Evolutionary conservation across 805 yeast species (phyloP), one percentile per base, ranked within the genome.

Genomic region (Peterozyma xylosa): DNA sequence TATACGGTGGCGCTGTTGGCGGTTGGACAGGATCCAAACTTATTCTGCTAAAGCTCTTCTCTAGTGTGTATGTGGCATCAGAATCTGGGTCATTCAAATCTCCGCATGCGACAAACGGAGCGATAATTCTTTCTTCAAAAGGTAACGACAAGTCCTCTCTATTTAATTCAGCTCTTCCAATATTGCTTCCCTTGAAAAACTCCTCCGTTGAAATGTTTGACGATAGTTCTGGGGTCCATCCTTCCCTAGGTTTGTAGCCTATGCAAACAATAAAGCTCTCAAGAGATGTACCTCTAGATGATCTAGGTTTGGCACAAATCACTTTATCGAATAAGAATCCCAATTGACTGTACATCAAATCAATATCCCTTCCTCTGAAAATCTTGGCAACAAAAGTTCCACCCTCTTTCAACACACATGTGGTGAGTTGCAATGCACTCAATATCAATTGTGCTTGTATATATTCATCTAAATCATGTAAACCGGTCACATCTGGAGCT

Each of bases 401-500:
- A 33, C 96, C 96, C 11, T 87, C 84, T 57, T 86, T 79, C 48
- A 93, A 71, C 15, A 93, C 71, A 58, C 96, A 88, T 1, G 96
- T 86, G 2, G 98, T 90, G 45, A 93, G 68, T 55, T 89, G 96
- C 45, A 93, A 67, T 1, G 99, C 99, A 35, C 96, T 83, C 53
- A 90, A 68, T 42, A 93, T 86, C 45, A 93, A 69, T 59, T 93
- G 98, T 2, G 96, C 96, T 66, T 93, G 99, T 46, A 93, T 86
- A 59, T 91, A 93, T 62, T 93, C 99, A 61, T 93, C 99, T 47
- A 93, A 68, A 63, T 93, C 99, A 59, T 93, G 99, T 42, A 93
- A 64, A 1, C 99, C 99, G 0, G 99, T 93, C 17, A 93, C 99
- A 64, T 93, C 99, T 2, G 99, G 99, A 0, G 99, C 99, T 45